These are phyloP conservation scores for Sporothrix protearum DNA, from an alignment of 2,329 filamentous ascomycete genomes.

Conservation along the genomic window DNA sequence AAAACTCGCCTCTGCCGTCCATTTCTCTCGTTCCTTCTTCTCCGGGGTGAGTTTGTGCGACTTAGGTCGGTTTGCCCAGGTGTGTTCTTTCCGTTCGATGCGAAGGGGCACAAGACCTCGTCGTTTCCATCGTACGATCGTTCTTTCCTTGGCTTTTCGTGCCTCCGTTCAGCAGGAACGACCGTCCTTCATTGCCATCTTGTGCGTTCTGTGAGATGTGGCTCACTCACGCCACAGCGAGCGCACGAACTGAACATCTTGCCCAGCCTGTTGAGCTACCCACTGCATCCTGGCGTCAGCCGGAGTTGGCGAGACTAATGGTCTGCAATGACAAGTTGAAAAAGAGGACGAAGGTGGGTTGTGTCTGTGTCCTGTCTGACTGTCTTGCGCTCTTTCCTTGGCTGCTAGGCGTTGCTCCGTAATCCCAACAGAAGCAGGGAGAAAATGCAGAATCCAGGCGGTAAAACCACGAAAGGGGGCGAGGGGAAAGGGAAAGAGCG, in stretches of 20 bases:
- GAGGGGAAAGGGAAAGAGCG: background rate
- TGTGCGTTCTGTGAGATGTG: background rate
- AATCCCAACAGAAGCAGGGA: constrained; percentile 12
- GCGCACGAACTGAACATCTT: background rate
- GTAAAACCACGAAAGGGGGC: background rate
- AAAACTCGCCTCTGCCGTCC: background rate
- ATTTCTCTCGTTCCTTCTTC: background rate
- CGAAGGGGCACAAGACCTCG: background rate
- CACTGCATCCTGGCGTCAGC: background rate
- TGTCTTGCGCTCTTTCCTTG: background rate
- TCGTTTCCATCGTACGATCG: background rate
- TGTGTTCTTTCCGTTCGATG: background rate
- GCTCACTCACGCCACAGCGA: background rate
- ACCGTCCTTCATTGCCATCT: background rate
- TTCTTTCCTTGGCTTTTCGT: background rate
- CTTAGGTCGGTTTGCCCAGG: background rate
- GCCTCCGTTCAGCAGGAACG: background rate
- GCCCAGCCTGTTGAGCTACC: too few relatives aligned
- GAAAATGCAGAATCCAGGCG: background rate
- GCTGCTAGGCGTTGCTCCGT: background rate
- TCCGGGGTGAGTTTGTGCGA: background rate
- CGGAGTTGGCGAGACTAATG: background rate
- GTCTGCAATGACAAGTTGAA: background rate
- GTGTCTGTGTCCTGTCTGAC: constrained; percentile 4
- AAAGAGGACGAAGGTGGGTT: background rate